Evolutionary conservation across 2,329 filamentous ascomycete species (phyloP).

Genomic region (Fonsecaea monophora): DNA sequence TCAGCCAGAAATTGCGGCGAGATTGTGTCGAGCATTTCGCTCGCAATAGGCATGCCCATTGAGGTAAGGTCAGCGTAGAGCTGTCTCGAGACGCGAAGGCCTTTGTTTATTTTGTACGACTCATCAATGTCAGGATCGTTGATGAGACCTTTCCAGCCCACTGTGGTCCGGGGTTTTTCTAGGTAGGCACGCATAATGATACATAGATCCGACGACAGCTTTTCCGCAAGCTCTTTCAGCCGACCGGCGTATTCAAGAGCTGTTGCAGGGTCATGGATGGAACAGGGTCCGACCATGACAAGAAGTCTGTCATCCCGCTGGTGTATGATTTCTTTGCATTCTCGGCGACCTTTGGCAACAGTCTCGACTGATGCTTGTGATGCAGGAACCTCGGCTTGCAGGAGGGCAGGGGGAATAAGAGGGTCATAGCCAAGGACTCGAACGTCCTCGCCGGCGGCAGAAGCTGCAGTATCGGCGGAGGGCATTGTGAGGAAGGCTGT

Average conservation of each 20-base stretch:
- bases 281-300: conserved; percentile 93
- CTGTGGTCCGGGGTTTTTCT: conserved; percentile 96
- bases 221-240: conserved; percentile 80
- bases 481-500: conserved; percentile 64
- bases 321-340: conserved; percentile 67
- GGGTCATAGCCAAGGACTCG: conserved; percentile 89
- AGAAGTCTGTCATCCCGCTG: conserved; percentile 67
- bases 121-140: conserved; percentile 99
- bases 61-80: conserved; percentile 91
- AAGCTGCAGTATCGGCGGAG: conserved; percentile 37
- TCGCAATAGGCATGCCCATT: conserved; percentile 94
- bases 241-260: conserved; percentile 92
- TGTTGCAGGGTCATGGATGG: conserved; percentile 90
- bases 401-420: conserved; percentile 88
- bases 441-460: conserved; percentile 37
- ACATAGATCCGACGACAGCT: conserved; percentile 85
- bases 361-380: conserved; percentile 54
- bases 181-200: conserved; percentile 99
- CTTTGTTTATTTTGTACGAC: conserved; percentile 99
- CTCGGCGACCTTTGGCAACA: conserved; percentile 65
- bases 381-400: conserved; percentile 87
- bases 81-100: conserved; percentile 81
- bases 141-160: conserved; percentile 98
- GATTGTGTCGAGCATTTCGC: conserved; percentile 98
- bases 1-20: conserved; percentile 96